Conservation (phyloP, 306 rosid species). For the Senna tora region DNA sequence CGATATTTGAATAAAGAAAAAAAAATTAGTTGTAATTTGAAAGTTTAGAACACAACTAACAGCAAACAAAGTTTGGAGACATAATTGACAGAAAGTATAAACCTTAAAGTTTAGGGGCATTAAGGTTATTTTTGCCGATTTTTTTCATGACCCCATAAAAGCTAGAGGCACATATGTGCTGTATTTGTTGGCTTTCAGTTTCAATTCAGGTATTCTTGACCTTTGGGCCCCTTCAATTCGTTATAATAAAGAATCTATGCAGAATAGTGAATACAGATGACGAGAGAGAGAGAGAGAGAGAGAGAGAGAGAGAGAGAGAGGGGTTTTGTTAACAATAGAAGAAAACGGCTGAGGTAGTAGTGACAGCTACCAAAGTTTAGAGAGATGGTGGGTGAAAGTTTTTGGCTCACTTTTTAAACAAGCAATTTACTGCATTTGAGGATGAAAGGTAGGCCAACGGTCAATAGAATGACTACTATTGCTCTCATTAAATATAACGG, state of each 20-base stretch:
- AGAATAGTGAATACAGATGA: not conserved
- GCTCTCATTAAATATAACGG: constrained; percentile 44
- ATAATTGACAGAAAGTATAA: too few species aligned
- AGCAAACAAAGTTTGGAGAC: too few species aligned
- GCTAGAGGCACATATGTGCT: constrained; percentile 20
- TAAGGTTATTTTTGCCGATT: too few species aligned
- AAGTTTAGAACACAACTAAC: too few species aligned
- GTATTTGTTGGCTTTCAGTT: not conserved
- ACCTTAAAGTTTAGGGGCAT: too few species aligned
- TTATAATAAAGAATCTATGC: not conserved
- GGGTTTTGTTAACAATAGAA: constrained; percentile 45
- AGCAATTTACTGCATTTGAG: constrained; percentile 52
- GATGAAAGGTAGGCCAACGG: constrained; percentile 71
- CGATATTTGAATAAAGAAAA: too few species aligned
- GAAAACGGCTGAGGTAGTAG: constrained; percentile 55
- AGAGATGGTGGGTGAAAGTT: constrained; percentile 59
- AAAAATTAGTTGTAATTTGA: too few species aligned
- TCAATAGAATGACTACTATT: constrained; percentile 42
- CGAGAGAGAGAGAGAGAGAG: constrained; percentile 30
- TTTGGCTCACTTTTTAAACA: constrained; percentile 52
- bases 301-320: constrained; percentile 34
- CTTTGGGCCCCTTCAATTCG: constrained; percentile 1
- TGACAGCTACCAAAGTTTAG: constrained; percentile 44
- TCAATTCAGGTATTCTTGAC: constrained; percentile 11
- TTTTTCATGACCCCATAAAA: constrained; percentile 1